Conservation (phyloP, 495 filamentous ascomycete genomes). For the Podospora tetraspora region DNA sequence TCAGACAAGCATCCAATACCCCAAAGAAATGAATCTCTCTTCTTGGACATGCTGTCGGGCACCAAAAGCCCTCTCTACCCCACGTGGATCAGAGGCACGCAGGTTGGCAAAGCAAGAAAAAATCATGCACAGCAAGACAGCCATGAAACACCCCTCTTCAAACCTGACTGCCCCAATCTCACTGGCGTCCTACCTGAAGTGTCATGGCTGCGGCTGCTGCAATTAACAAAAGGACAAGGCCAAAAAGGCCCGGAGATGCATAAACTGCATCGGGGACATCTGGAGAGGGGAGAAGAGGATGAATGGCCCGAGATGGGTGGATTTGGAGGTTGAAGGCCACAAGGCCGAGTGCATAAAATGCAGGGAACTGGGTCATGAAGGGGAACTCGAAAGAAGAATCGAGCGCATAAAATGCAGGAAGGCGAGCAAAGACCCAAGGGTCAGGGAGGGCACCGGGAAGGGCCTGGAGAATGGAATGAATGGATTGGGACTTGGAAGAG, state of each 20-base stretch:
- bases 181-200: neutral
- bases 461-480: neutral
- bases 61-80: neutral
- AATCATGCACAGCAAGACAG: neutral
- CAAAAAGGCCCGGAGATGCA: neutral
- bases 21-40: neutral
- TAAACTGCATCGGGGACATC: neutral
- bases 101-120: neutral
- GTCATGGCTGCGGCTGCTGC: neutral
- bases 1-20: neutral
- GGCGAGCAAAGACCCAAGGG: neutral
- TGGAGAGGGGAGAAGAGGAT: neutral
- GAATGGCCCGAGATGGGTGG: neutral
- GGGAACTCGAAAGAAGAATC: neutral
- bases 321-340: neutral
- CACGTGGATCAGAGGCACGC: neutral
- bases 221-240: neutral
- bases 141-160: neutral
- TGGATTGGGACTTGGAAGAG: no score
- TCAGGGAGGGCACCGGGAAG: neutral
- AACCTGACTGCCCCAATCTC: neutral
- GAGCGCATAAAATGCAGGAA: neutral
- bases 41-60: neutral
- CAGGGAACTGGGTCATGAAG: neutral
- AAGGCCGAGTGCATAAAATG: neutral